These are phyloP conservation scores for Boletellus sp. DNA, from an alignment of 1,284 basidiomycete genomes.

Conservation along the genomic window DNA sequence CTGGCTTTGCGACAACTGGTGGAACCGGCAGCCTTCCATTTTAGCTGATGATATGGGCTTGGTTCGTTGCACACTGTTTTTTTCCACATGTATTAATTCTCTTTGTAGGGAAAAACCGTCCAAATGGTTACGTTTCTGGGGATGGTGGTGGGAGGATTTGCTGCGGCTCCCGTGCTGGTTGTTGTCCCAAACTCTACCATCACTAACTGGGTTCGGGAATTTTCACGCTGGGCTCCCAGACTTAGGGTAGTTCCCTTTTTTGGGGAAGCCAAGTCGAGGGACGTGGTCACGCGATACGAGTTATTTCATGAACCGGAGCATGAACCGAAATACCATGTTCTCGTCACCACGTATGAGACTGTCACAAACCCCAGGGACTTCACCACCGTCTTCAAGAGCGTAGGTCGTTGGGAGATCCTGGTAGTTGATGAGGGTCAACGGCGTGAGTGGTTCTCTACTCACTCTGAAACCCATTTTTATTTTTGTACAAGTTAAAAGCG, in stretches of 20 bases:
- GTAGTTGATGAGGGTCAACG: constrained; percentile 93
- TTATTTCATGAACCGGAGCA: constrained; percentile 60
- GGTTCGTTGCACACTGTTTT: constrained; percentile 38
- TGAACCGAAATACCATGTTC: constrained; percentile 75
- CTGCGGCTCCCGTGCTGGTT: constrained; percentile 78
- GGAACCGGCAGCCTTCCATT: constrained; percentile 83
- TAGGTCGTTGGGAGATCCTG: constrained; percentile 89
- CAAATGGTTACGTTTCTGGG: constrained; percentile 89
- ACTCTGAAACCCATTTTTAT: constrained; percentile 4
- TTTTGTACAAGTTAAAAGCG: constrained; percentile 67
- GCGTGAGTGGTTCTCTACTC: constrained; percentile 46
- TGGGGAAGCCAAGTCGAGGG: constrained; percentile 75
- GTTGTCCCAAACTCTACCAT: constrained; percentile 95
- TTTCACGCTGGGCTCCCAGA: constrained; percentile 87
- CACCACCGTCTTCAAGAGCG: constrained; percentile 67
- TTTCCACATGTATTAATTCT: constrained; percentile 8
- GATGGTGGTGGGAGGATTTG: constrained; percentile 58
- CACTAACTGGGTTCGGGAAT: constrained; percentile 85
- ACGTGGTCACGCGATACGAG: constrained; percentile 82
- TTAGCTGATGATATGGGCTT: constrained; percentile 99
- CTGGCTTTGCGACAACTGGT: constrained; percentile 91
- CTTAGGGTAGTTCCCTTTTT: constrained; percentile 81
- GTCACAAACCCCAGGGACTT: constrained; percentile 68
- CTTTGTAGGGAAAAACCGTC: constrained; percentile 81
- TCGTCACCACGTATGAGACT: constrained; percentile 88